These are phyloP conservation scores for Camellia japonica DNA, from an alignment of 148 eudicot genomes.

Conservation along the genomic window DNA sequence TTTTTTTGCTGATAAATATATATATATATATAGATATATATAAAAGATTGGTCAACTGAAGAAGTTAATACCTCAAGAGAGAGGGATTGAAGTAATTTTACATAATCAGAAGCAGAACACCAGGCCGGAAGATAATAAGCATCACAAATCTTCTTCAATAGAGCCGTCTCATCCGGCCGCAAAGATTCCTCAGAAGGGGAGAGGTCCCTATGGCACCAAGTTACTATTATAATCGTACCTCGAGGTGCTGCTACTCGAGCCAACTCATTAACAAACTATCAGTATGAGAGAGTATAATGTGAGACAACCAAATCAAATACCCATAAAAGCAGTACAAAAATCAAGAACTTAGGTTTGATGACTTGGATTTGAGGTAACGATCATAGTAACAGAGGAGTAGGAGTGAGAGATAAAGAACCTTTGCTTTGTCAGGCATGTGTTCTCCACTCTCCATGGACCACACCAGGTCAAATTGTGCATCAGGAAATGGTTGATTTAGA, in stretches of 20 bases:
- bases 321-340: slow-evolving; percentile 12
- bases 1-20: neutral
- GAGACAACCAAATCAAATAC: neutral
- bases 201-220: slow-evolving; percentile 97
- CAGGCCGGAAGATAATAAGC: slow-evolving; percentile 88
- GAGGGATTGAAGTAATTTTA: slow-evolving; percentile 64
- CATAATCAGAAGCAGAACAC: slow-evolving; percentile 94
- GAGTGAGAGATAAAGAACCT: slow-evolving; percentile 39
- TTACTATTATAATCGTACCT: slow-evolving; percentile 79
- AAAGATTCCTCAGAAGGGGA: slow-evolving; percentile 76
- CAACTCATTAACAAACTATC: slow-evolving; percentile 76
- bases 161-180: slow-evolving; percentile 55
- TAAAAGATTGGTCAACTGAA: neutral
- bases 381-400: neutral
- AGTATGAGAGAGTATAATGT: neutral
- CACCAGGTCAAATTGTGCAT: slow-evolving; percentile 82
- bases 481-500: slow-evolving; percentile 83
- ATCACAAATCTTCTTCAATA: slow-evolving; percentile 72
- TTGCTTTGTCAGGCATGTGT: slow-evolving; percentile 93
- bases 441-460: slow-evolving; percentile 99
- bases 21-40: neutral
- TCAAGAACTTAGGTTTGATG: neutral
- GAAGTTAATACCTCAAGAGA: slow-evolving; percentile 62
- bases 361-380: neutral
- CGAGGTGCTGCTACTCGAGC: slow-evolving; percentile 94